Conservation (phyloP, 1,284 basidiomycete genomes). For the Pulveroboletus sp. region DNA sequence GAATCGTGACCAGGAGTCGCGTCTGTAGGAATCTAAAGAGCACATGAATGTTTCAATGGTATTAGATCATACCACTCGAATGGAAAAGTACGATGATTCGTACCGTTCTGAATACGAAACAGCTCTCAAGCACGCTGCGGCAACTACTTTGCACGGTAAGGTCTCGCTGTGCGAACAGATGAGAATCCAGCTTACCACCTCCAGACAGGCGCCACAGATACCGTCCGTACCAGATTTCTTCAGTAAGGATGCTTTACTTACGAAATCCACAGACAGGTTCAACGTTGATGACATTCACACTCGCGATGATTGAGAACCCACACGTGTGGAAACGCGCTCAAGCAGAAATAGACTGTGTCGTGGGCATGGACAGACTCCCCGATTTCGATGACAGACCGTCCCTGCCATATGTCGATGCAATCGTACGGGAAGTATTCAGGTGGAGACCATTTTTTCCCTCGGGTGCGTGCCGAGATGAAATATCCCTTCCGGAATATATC, state of each 20-base stretch:
- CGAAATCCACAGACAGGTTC: constrained; percentile 8
- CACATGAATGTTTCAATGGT: too few relatives aligned
- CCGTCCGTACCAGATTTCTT: constrained; percentile 5
- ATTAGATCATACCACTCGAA: too few relatives aligned
- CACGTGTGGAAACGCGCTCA: constrained; percentile 37
- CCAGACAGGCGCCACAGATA: constrained; percentile 13
- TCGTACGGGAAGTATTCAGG: constrained; percentile 40
- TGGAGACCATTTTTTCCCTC: constrained; percentile 23
- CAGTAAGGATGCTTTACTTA: not conserved
- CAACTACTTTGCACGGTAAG: constrained; percentile 17
- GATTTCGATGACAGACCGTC: constrained; percentile 38
- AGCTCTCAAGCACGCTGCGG: constrained; percentile 11
- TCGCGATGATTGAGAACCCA: constrained; percentile 39
- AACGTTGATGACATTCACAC: constrained; percentile 28
- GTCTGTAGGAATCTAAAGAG: too few relatives aligned
- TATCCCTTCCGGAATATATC: not conserved
- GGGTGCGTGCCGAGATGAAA: not conserved
- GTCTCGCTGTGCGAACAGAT: too few relatives aligned
- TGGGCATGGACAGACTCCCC: constrained; percentile 42
- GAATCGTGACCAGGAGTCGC: too few relatives aligned
- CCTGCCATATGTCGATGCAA: constrained; percentile 41
- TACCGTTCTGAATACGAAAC: constrained; percentile 2
- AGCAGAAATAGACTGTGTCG: constrained; percentile 39
- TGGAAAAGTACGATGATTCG: not conserved
- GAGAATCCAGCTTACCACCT: not conserved